phyloP scores from a whole-genome alignment of 441 rosid genomes.

The Syzygium syzygioides region DNA sequence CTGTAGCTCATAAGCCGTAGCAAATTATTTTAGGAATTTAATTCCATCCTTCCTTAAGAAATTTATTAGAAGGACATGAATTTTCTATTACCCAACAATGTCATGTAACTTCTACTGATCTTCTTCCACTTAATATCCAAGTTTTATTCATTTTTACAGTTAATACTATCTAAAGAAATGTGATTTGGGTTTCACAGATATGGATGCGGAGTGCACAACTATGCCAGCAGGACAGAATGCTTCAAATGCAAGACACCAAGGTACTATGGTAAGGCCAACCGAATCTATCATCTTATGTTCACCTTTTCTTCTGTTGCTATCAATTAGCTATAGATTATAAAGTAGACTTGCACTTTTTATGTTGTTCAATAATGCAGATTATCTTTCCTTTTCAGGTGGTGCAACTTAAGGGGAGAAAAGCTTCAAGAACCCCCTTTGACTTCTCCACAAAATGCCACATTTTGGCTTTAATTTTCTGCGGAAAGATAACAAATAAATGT shows the following conservation, averaged over 20 bases:
- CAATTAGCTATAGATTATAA: background rate
- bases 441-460: background rate
- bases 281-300: background rate
- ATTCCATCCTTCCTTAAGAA: background rate
- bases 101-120: background rate
- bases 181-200: slow-evolving; percentile 1
- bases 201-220: slow-evolving; percentile 84
- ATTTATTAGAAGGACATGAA: background rate
- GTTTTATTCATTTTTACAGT: background rate
- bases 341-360: background rate
- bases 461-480: background rate
- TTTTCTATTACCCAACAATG: background rate
- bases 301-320: background rate
- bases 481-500: background rate
- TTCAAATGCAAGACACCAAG: slow-evolving; percentile 68
- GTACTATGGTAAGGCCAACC: slow-evolving; percentile 35
- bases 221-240: slow-evolving; percentile 80
- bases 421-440: background rate
- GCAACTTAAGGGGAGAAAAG: slow-evolving; percentile 2
- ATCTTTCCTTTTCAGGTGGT: slow-evolving; percentile 23
- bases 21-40: background rate
- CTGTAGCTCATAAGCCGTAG: background rate
- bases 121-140: background rate
- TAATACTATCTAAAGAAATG: background rate
- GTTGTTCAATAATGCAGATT: background rate